Evolutionary conservation across 768 basidiomycete genomes (phyloP).

Genomic region (Sporobolomyces roseus): DNA sequence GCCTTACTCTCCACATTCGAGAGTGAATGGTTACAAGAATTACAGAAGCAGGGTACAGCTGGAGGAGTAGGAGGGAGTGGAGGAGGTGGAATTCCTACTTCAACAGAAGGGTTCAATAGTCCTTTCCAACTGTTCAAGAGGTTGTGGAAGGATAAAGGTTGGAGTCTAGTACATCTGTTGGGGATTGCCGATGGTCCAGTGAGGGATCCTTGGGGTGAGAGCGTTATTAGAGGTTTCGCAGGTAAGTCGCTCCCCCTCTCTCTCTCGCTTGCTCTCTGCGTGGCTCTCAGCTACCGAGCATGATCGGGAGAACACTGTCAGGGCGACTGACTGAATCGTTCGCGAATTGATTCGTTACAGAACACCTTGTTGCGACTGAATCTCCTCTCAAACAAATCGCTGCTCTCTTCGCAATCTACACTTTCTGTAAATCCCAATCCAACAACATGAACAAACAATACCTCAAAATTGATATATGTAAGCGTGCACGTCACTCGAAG

Average conservation of each 20-base stretch:
- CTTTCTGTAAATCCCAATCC: constrained; percentile 12
- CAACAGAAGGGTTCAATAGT: not conserved
- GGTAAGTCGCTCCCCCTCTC: not conserved
- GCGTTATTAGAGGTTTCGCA: constrained; percentile 24
- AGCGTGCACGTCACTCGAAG: not conserved
- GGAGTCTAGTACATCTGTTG: constrained; percentile 14
- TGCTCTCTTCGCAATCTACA: constrained; percentile 18
- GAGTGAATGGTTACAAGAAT: not conserved
- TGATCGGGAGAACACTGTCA: no score
- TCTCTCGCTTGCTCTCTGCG: not conserved
- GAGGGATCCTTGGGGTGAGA: constrained; percentile 20
- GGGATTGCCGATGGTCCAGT: constrained; percentile 22
- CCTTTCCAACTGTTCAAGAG: constrained; percentile 25
- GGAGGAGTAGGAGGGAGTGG: not conserved
- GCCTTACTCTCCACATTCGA: constrained; percentile 10
- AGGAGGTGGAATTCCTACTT: no score
- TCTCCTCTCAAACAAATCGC: constrained; percentile 20
- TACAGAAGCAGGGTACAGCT: not conserved
- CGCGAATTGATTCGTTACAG: not conserved
- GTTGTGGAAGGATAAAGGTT: constrained; percentile 18
- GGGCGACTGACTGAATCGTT: not conserved
- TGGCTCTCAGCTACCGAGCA: not conserved
- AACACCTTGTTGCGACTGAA: constrained; percentile 2
- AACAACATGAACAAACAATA: not conserved
- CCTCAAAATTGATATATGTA: constrained; percentile 20